Evolutionary conservation across 1,284 basidiomycete genomes (phyloP), one percentile per base, ranked within the genome.

Genomic region (Malassezia sp.): DNA sequence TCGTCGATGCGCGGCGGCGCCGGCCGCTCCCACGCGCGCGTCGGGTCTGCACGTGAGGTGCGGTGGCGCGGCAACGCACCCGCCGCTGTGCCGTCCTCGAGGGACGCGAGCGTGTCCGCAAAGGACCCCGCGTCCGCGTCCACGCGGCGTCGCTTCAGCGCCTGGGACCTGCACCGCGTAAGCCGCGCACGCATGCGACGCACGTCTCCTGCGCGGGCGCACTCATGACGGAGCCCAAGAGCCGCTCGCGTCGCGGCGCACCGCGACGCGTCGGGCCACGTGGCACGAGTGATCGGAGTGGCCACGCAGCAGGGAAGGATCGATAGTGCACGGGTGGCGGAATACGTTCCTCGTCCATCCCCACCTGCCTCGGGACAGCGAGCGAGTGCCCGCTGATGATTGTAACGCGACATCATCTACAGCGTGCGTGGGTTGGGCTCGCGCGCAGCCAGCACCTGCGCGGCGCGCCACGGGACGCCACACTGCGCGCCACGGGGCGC

Each of bases 11-110:
- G 46, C 3, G 52, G 42, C 20, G 64, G 45, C 12, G 47, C 38
- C 4, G 63, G 63, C 9, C 63, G 56, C 3, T 57, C 56, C 63
- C 63, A 67, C 9, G 49, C 39, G 20, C 53, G 53, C 38, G 26
- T 28, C n/a, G 46, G 46, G 17, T 49, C 46, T 5, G 38, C 46
- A n/a, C 37, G 26, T 17, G 20, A 17, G 22, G 14, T 28, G 24
- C 18, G 8, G 14, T 3, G 31, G 38, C n/a, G 18, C 0, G 1
- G 38, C 12, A 14, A 40, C 36, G 17, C 28, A 60, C 63, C 12
- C 50, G 42, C n/a, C 45, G 39, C 43, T 49, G 47, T 28, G 45
- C 57, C 57, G 20, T 56, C 53, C 29, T 58, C 57, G 32, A 62
- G 53, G 42, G 42, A 55, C 23, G 56, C 59, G 31, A 62, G 56